These are phyloP conservation scores for Colletotrichum abscissum DNA, from an alignment of 2,329 filamentous ascomycete genomes.

Conservation along the genomic window DNA sequence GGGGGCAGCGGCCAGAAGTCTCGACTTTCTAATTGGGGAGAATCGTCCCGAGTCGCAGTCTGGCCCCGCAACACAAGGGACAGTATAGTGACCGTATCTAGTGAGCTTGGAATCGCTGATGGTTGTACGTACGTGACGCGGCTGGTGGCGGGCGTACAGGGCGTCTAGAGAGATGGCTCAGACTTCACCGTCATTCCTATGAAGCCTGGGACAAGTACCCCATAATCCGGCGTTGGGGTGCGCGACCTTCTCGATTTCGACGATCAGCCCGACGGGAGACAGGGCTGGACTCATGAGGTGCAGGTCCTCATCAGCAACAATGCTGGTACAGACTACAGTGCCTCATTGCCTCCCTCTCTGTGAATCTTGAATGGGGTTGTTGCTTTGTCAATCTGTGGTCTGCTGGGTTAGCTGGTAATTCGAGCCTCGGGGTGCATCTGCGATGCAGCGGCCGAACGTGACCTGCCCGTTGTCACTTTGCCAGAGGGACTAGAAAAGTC, in stretches of 20 bases:
- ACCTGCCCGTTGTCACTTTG: background rate
- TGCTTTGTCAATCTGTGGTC: background rate
- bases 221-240: background rate
- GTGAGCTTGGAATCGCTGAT: background rate
- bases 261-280: background rate
- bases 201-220: background rate
- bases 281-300: background rate
- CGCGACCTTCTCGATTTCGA: constrained; percentile 14
- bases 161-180: background rate
- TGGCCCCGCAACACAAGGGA: background rate
- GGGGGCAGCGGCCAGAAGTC: background rate
- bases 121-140: background rate
- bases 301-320: background rate
- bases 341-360: background rate
- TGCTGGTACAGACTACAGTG: no score
- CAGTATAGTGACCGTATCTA: background rate
- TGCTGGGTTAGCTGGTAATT: background rate
- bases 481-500: background rate
- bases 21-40: background rate
- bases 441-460: background rate
- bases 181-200: background rate
- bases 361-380: background rate
- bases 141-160: background rate
- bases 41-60: background rate
- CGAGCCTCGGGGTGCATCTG: background rate